These are phyloP conservation scores for Thermothelomyces thermophilus DNA, from an alignment of 2,329 filamentous ascomycete genomes.

Conservation along the genomic window DNA sequence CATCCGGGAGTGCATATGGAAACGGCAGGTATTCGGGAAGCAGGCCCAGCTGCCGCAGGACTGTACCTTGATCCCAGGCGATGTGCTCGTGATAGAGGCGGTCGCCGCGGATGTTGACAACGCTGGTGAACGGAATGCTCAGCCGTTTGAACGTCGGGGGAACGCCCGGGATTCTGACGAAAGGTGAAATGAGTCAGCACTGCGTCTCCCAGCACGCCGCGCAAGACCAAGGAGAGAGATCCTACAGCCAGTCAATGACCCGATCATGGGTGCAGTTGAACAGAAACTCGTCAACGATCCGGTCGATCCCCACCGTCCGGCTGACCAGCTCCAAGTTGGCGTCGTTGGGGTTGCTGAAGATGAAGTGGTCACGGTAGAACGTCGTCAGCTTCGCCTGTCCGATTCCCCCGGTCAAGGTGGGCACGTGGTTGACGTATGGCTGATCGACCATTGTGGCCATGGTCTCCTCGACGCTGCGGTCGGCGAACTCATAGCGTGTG, in stretches of 20 bases:
- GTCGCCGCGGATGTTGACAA: slow-evolving; percentile 63
- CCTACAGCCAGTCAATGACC: slow-evolving; percentile 62
- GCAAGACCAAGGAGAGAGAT: slow-evolving; percentile 22
- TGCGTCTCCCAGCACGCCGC: slow-evolving; percentile 11
- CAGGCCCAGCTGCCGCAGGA: slow-evolving; percentile 54
- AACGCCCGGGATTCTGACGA: slow-evolving; percentile 48
- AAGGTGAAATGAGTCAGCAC: neutral
- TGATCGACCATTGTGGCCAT: slow-evolving; percentile 79
- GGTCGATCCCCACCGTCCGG: slow-evolving; percentile 64
- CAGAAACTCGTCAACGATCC: slow-evolving; percentile 66
- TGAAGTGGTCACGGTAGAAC: slow-evolving; percentile 70
- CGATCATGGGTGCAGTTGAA: slow-evolving; percentile 57
- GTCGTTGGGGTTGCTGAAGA: slow-evolving; percentile 65
- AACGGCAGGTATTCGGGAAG: slow-evolving; percentile 60
- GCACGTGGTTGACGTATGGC: slow-evolving; percentile 73
- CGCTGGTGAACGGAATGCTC: slow-evolving; percentile 55
- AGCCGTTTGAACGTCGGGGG: slow-evolving; percentile 49
- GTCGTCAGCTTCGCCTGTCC: slow-evolving; percentile 54
- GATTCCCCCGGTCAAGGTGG: slow-evolving; percentile 64
- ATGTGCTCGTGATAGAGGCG: slow-evolving; percentile 66
- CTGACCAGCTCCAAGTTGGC: slow-evolving; percentile 62
- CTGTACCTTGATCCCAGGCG: slow-evolving; percentile 60
- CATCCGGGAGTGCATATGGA: slow-evolving; percentile 43
- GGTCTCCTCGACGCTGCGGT: slow-evolving; percentile 61
- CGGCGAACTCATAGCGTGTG: slow-evolving; percentile 62